phyloP scores from a whole-genome alignment of 345 rosid genomes.

The Citrus sp. region DNA sequence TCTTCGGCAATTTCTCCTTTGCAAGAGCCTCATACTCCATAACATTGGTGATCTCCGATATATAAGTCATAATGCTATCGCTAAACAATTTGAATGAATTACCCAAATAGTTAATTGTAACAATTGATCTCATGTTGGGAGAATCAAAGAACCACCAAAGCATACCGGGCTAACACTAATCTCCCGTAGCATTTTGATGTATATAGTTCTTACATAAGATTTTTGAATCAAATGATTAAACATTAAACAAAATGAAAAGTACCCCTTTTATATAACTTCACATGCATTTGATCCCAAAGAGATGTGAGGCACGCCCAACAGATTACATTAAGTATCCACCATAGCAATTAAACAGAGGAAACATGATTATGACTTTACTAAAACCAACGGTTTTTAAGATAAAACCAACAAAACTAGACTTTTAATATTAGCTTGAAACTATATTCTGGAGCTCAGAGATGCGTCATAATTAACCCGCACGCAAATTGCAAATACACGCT shows the following conservation, averaged over 20 bases:
- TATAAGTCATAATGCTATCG: neutral
- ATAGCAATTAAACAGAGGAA: neutral
- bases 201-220: neutral
- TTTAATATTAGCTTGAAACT: neutral
- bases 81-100: neutral
- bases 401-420: neutral
- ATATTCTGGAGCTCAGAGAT: too few relatives aligned
- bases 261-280: neutral
- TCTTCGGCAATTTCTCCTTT: slow-evolving; percentile 83
- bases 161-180: neutral
- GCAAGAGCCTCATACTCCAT: slow-evolving; percentile 85
- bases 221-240: neutral
- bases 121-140: neutral
- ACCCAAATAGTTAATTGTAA: neutral
- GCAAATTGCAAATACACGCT: neutral
- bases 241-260: neutral
- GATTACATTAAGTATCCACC: neutral
- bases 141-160: neutral
- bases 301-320: neutral
- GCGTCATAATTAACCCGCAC: neutral
- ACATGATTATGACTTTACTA: neutral
- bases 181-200: neutral
- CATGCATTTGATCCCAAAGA: neutral
- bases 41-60: slow-evolving; percentile 87
- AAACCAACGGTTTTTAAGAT: neutral